Conservation (phyloP, 2,329 filamentous ascomycete species). For the Ambrosiella cleistominuta region DNA sequence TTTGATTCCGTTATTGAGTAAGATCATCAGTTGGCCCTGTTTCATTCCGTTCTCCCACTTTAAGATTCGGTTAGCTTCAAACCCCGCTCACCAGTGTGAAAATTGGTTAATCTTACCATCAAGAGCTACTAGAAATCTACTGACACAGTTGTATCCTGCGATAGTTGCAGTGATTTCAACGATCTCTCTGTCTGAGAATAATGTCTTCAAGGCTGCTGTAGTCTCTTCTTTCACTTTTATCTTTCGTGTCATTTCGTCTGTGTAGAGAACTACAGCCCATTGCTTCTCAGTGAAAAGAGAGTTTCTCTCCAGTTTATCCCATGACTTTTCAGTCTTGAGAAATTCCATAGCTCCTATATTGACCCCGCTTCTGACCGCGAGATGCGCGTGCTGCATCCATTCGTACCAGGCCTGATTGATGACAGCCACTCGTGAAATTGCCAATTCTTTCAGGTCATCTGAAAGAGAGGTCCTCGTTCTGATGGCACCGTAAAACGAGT, state of each 20-base stretch:
- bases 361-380: conserved; percentile 42
- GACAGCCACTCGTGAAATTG: conserved; percentile 65
- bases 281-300: conserved; percentile 37
- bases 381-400: conserved; percentile 61
- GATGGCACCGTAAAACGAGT: conserved; percentile 47
- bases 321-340: conserved; percentile 21
- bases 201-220: conserved; percentile 42
- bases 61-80: conserved; percentile 16
- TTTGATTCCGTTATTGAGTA: conserved; percentile 13
- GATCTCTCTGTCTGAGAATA: conserved; percentile 53
- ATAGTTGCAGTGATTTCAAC: conserved; percentile 67
- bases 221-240: conserved; percentile 52
- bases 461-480: conserved; percentile 34
- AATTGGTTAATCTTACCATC: conserved; percentile 38
- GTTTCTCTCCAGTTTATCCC: conserved; percentile 18
- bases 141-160: conserved; percentile 72
- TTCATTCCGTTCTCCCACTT: conserved; percentile 41
- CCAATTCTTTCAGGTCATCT: conserved; percentile 51
- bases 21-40: conserved; percentile 28
- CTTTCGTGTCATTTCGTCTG: conserved; percentile 68
- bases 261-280: conserved; percentile 52
- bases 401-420: conserved; percentile 74
- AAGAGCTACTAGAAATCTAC: conserved; percentile 64
- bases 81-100: background rate
- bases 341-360: conserved; percentile 30